phyloP scores from a whole-genome alignment of 345 rosid species.

The Nephelium lappaceum region DNA sequence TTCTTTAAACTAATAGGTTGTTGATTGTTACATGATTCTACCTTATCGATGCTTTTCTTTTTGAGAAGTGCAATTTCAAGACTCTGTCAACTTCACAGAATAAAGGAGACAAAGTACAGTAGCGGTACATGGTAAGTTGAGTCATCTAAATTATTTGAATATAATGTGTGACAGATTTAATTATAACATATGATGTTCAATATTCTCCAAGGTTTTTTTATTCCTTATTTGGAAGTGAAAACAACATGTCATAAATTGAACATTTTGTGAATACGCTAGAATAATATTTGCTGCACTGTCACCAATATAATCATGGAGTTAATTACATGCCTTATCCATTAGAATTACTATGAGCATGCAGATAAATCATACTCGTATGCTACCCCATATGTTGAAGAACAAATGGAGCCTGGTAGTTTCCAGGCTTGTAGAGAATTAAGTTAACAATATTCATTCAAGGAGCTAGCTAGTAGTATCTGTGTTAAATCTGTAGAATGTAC shows the following conservation, averaged over 20 bases:
- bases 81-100: conserved; percentile 13
- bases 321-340: not conserved
- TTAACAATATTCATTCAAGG: not conserved
- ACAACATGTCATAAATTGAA: not conserved
- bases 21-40: not conserved
- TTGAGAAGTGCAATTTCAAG: not conserved
- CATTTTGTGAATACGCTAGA: not conserved
- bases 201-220: not conserved
- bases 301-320: not conserved
- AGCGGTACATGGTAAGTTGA: not conserved
- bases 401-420: not conserved
- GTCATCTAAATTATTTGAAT: not conserved
- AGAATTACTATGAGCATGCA: not conserved
- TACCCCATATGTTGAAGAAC: no score
- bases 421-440: not conserved
- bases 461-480: no score
- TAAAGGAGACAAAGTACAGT: not conserved
- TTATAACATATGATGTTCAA: not conserved
- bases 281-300: not conserved
- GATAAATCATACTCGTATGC: no score
- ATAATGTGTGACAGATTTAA: no score
- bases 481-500: not conserved
- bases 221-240: not conserved
- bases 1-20: not conserved
- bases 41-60: not conserved